Evolutionary conservation across 1,284 basidiomycete species (phyloP).

Genomic region (Ganoderma sinense): DNA sequence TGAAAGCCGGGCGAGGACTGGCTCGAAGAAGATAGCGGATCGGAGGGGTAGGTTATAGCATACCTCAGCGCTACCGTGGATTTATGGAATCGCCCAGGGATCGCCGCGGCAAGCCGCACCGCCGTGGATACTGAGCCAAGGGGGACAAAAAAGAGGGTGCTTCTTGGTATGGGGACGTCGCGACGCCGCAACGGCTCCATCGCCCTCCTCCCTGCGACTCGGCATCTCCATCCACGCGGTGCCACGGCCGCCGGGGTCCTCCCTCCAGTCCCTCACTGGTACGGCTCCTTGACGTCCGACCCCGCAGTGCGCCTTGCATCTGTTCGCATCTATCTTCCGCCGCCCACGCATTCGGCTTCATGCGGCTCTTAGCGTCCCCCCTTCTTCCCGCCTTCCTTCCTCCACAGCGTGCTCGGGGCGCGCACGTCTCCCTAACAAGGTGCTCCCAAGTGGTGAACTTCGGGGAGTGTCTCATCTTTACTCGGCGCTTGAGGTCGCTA

Average conservation of each 20-base stretch:
- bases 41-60: constrained; percentile 5
- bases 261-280: constrained; percentile 8
- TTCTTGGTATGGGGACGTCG: constrained; percentile 30
- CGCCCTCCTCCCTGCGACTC: constrained; percentile 16
- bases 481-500: not conserved
- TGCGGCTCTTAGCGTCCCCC: not conserved
- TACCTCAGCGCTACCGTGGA: constrained; percentile 4
- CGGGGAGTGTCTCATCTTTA: not conserved
- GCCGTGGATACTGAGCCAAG: constrained; percentile 25
- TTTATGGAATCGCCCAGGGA: constrained; percentile 20
- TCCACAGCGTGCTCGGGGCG: not conserved
- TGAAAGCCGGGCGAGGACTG: not conserved
- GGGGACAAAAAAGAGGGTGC: constrained; percentile 32
- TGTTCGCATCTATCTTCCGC: not conserved
- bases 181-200: constrained; percentile 31
- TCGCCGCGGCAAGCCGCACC: constrained; percentile 20
- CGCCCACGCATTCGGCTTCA: not conserved
- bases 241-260: constrained; percentile 21
- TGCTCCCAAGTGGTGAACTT: not conserved
- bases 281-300: not conserved
- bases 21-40: not conserved
- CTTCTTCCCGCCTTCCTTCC: not conserved
- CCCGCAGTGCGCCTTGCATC: not conserved
- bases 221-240: constrained; percentile 25
- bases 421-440: not conserved